phyloP scores from a whole-genome alignment of 805 yeast genomes.

The Cyberlindnera maclurae region DNA sequence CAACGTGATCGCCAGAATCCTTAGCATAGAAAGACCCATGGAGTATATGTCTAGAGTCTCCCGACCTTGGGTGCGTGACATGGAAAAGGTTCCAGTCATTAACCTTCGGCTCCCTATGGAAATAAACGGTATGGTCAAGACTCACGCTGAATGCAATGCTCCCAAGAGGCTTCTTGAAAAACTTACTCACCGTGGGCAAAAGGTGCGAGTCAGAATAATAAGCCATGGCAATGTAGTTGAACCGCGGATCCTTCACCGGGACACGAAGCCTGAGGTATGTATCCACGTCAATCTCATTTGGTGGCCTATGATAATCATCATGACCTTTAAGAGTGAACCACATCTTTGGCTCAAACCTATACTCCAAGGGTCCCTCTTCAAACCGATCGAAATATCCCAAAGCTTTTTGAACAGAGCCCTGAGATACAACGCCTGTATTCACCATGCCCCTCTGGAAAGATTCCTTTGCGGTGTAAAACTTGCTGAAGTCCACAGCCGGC shows the following conservation, averaged over 20 bases:
- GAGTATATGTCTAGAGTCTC: conserved; percentile 46
- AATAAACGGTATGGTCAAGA: conserved; percentile 60
- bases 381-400: conserved; percentile 27
- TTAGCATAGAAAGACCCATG: conserved; percentile 47
- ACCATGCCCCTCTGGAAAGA: conserved; percentile 11
- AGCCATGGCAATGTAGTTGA: conserved; percentile 50
- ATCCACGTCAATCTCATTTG: conserved; percentile 17
- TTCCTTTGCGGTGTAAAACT: conserved; percentile 10
- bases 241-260: conserved; percentile 24
- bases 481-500: conserved; percentile 11
- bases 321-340: conserved; percentile 19
- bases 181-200: conserved; percentile 44
- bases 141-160: conserved; percentile 49
- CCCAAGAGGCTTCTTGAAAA: conserved; percentile 39
- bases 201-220: conserved; percentile 53
- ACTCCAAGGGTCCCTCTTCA: conserved; percentile 25
- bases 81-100: conserved; percentile 47
- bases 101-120: conserved; percentile 45
- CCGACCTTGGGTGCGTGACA: conserved; percentile 41
- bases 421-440: conserved; percentile 9
- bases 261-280: conserved; percentile 11
- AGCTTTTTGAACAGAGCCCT: conserved; percentile 3
- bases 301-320: conserved; percentile 10
- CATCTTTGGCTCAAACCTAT: conserved; percentile 30
- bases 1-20: conserved; percentile 37